phyloP scores from a whole-genome alignment of 352 stramenopile species.

The Hyphochytrium catenoides region DNA sequence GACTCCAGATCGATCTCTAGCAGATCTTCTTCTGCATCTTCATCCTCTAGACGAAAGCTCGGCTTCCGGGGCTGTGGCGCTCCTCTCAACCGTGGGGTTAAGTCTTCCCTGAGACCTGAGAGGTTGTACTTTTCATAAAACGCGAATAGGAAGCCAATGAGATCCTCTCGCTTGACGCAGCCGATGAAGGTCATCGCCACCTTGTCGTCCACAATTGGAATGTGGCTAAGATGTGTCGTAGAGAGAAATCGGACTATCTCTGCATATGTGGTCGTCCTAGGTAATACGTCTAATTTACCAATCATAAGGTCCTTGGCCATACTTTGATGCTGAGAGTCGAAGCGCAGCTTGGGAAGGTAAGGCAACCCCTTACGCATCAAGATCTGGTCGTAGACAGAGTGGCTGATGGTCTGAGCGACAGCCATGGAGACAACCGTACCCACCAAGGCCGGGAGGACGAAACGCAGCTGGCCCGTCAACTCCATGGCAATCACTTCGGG shows the following conservation, averaged over 20 bases:
- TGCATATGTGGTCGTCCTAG: constrained; percentile 33
- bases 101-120: no score
- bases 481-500: constrained; percentile 49
- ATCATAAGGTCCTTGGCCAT: constrained; percentile 39
- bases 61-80: no score
- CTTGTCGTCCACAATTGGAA: constrained; percentile 39
- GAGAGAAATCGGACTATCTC: constrained; percentile 41
- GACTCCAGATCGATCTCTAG: no score
- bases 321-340: constrained; percentile 17
- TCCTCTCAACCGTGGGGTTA: no score
- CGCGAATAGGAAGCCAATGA: constrained; percentile 6
- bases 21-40: no score
- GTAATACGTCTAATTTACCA: constrained; percentile 32
- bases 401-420: constrained; percentile 27
- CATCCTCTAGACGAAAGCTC: no score
- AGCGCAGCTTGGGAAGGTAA: constrained; percentile 55
- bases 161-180: constrained; percentile 21
- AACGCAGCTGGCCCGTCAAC: constrained; percentile 45
- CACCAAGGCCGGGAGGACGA: constrained; percentile 56
- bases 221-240: constrained; percentile 30
- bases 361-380: constrained; percentile 19
- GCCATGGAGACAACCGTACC: constrained; percentile 33
- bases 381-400: constrained; percentile 46
- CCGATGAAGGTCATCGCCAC: constrained; percentile 30
- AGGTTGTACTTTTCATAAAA: no score